Percentiles rank a stretch among this genome's conserved stretches.
Conservation (phyloP, 257 asterid species). For the Solanum pennellii region DNA sequence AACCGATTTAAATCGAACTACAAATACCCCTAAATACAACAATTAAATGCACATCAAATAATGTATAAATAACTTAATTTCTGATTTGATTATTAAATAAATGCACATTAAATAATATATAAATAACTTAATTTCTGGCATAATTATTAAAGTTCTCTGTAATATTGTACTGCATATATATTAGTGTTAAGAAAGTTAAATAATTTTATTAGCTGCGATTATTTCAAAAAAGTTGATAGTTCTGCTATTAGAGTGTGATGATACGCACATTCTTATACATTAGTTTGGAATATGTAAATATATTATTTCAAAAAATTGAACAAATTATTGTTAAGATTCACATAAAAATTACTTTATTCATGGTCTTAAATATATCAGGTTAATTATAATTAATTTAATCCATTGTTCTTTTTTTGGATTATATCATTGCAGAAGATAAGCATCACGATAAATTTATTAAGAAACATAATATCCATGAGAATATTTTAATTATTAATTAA, state of each 20-base stretch:
- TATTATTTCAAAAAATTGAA: neutral
- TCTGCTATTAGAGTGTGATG: neutral
- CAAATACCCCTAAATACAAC: too few species aligned
- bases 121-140: neutral
- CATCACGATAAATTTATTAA: neutral
- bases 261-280: neutral
- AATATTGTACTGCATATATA: neutral
- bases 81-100: neutral
- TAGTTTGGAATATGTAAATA: neutral
- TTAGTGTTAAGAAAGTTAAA: neutral
- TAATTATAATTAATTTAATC: neutral
- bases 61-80: neutral
- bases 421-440: neutral
- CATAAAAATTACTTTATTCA: too few species aligned
- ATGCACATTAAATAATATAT: neutral
- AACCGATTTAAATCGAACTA: too few species aligned
- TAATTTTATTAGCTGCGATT: neutral
- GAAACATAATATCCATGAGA: neutral
- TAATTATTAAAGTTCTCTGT: neutral
- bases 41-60: neutral
- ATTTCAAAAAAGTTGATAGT: neutral
- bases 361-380: too few species aligned
- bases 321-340: too few species aligned
- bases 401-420: neutral
- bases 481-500: neutral